Conservation (phyloP, 495 filamentous ascomycete genomes). For the Letharia columbiana region DNA sequence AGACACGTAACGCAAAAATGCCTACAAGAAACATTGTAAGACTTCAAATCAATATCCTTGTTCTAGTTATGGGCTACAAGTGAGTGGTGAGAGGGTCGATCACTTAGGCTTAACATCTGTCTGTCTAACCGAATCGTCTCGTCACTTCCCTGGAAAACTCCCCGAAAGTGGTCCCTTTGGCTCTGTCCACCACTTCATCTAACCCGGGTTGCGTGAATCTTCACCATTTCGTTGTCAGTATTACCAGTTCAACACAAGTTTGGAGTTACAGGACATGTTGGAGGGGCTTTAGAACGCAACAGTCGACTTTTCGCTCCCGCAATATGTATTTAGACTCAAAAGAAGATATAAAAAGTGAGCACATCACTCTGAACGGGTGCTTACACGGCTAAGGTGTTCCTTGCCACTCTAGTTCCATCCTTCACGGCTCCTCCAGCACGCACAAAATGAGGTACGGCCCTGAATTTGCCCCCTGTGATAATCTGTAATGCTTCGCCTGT, state of each 20-base stretch:
- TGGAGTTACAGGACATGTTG: not conserved
- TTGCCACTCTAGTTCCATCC: slow-evolving; percentile 50
- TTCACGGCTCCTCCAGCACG: slow-evolving; percentile 48
- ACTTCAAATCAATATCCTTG: not conserved
- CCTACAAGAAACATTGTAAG: not conserved
- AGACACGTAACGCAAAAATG: not conserved
- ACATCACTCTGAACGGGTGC: not conserved
- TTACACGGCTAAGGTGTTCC: slow-evolving; percentile 82
- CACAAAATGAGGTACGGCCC: slow-evolving; percentile 94
- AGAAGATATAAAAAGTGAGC: not conserved
- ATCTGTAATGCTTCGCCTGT: slow-evolving; percentile 85
- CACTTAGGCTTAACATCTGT: not conserved
- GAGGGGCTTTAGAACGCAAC: not conserved
- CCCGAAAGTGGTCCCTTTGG: slow-evolving; percentile 67
- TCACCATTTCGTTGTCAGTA: not conserved
- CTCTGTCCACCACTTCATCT: slow-evolving; percentile 69
- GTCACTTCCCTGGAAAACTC: slow-evolving; percentile 82
- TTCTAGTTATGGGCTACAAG: not conserved
- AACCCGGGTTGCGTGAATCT: slow-evolving; percentile 91
- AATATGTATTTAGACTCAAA: not conserved
- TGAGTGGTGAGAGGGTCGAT: not conserved
- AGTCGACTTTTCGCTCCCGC: not conserved
- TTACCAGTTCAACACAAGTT: not conserved
- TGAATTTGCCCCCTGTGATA: slow-evolving; percentile 81
- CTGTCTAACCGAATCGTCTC: slow-evolving; percentile 38